These are phyloP conservation scores for Cladophialophora yegresii DNA, from an alignment of 2,329 filamentous ascomycete species.

Conservation along the genomic window DNA sequence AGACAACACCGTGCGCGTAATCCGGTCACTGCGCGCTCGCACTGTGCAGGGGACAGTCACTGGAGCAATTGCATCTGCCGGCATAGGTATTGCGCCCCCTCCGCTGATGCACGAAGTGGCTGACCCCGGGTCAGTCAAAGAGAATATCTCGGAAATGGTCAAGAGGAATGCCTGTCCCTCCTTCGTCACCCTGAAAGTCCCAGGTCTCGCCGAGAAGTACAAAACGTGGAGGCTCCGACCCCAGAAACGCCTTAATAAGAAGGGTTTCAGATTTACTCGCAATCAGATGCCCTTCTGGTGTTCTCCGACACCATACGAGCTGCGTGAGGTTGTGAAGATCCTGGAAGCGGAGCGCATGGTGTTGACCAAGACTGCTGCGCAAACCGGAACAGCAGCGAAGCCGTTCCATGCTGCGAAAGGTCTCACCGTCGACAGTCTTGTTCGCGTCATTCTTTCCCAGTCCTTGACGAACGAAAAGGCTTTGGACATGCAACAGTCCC, in stretches of 20 bases:
- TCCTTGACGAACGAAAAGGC: slow-evolving; percentile 33
- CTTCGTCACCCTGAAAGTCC: not conserved
- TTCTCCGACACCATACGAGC: not conserved
- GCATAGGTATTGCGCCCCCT: not conserved
- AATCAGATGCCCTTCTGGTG: not conserved
- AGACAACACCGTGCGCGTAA: no score
- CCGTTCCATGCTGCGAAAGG: slow-evolving; percentile 31
- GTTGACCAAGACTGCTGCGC: not conserved
- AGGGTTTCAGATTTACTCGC: not conserved
- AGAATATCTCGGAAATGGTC: not conserved
- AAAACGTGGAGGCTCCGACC: not conserved
- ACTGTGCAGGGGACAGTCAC: slow-evolving; percentile 7
- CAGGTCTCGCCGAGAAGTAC: not conserved
- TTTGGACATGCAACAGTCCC: slow-evolving; percentile 27
- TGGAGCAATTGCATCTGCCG: not conserved
- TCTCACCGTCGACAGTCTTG: slow-evolving; percentile 31
- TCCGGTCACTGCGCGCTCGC: slow-evolving; percentile 2
- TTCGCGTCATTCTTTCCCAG: slow-evolving; percentile 35
- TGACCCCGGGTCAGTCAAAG: not conserved
- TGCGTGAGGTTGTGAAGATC: slow-evolving; percentile 8
- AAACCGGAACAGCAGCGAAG: slow-evolving; percentile 3
- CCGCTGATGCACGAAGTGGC: not conserved
- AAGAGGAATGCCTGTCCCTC: not conserved
- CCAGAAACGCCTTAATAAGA: not conserved
- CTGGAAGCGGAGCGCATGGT: slow-evolving; percentile 16